phyloP scores from a whole-genome alignment of 2,329 filamentous ascomycete genomes.

The Botrytis squamosa region DNA sequence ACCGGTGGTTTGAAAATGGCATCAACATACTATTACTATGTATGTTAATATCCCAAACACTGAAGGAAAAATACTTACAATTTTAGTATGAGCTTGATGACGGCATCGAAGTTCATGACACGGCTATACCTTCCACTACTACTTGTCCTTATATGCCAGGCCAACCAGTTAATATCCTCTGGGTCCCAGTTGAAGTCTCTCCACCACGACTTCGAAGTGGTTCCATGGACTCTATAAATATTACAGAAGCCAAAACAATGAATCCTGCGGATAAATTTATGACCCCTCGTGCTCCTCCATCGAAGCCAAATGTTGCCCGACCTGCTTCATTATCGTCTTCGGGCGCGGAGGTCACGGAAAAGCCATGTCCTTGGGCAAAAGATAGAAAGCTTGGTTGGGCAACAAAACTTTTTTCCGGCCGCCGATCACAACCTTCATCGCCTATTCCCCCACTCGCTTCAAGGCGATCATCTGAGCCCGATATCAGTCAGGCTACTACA shows the following conservation, averaged over 20 bases:
- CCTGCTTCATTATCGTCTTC: background rate
- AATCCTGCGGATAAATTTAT: conserved; percentile 74
- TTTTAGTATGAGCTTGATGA: conserved; percentile 81
- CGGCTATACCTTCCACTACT: conserved; percentile 69
- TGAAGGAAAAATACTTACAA: conserved; percentile 32
- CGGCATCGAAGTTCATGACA: conserved; percentile 73
- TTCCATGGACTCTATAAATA: conserved; percentile 60
- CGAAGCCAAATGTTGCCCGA: conserved; percentile 47
- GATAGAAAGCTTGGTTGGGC: conserved; percentile 24
- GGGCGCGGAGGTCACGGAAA: background rate
- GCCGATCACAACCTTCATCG: conserved; percentile 36
- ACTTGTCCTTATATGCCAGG: conserved; percentile 84
- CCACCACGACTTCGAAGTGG: conserved; percentile 59
- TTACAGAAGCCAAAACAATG: conserved; percentile 67
- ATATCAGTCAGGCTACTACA: conserved; percentile 22
- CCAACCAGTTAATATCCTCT: conserved; percentile 80
- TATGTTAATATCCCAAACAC: conserved; percentile 48
- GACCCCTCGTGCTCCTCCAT: conserved; percentile 60
- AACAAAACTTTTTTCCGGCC: conserved; percentile 12
- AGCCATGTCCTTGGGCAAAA: conserved; percentile 11
- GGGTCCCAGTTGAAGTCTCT: conserved; percentile 69
- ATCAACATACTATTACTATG: conserved; percentile 93
- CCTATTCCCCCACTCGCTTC: conserved; percentile 33
- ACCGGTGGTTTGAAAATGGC: conserved; percentile 88
- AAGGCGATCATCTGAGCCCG: conserved; percentile 13